phyloP scores from a whole-genome alignment of 768 basidiomycete species.

The Mycena rebaudengoi region DNA sequence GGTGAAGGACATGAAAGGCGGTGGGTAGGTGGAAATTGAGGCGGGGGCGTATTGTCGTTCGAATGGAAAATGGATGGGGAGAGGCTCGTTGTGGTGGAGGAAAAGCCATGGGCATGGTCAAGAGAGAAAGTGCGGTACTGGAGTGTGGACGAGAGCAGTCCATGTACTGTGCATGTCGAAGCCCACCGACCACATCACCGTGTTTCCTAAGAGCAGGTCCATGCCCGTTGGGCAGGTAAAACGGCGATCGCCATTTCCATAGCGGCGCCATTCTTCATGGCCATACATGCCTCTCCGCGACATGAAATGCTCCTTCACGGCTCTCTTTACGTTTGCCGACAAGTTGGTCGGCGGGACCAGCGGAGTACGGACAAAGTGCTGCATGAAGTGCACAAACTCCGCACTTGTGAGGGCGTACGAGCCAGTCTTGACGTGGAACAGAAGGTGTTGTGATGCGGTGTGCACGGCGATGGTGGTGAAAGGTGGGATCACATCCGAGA shows the following conservation, averaged over 20 bases:
- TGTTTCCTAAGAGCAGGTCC: background rate
- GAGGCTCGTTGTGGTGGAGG: too few species aligned
- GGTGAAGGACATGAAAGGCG: too few species aligned
- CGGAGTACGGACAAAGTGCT: background rate
- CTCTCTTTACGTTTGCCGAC: background rate
- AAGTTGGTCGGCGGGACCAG: background rate
- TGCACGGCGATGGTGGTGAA: constrained; percentile 3
- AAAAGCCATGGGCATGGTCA: too few species aligned
- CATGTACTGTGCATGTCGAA: background rate
- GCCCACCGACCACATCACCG: background rate
- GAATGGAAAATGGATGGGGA: too few species aligned
- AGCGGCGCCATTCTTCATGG: background rate
- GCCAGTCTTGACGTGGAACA: constrained; percentile 3
- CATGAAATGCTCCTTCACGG: background rate
- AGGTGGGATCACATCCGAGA: background rate
- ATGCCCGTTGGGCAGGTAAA: background rate
- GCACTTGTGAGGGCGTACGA: background rate
- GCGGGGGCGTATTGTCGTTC: too few species aligned
- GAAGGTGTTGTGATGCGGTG: background rate
- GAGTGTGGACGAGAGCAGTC: constrained; percentile 6
- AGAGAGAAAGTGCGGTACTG: too few species aligned
- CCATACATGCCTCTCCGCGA: background rate
- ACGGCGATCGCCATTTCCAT: background rate
- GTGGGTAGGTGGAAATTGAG: too few species aligned
- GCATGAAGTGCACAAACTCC: constrained; percentile 10